Conservation (phyloP, 257 asterid genomes). For the Capsicum rhomboideum region DNA sequence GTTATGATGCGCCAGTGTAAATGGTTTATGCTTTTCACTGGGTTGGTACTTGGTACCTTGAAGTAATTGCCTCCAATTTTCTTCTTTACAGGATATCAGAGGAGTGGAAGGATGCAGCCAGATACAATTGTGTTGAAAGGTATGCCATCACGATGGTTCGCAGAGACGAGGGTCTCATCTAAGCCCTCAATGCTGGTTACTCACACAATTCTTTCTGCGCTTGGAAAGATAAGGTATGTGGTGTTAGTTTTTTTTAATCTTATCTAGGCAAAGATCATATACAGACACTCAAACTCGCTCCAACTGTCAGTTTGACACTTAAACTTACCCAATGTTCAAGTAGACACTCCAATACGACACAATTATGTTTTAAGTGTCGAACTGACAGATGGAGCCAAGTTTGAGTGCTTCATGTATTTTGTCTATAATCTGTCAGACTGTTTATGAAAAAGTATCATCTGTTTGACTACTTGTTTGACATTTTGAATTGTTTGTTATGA, state of each 20-base stretch:
- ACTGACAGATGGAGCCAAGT: no score
- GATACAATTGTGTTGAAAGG: slow-evolving; percentile 83
- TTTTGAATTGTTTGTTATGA: background rate
- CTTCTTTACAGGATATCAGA: slow-evolving; percentile 43
- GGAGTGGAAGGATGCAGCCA: slow-evolving; percentile 60
- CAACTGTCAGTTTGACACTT: no score
- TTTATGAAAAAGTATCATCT: background rate
- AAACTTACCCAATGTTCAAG: no score
- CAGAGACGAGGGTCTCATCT: slow-evolving; percentile 92
- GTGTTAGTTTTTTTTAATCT: background rate
- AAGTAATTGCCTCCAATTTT: background rate
- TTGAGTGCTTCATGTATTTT: no score
- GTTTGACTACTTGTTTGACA: background rate
- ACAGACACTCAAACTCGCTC: no score
- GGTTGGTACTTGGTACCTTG: background rate
- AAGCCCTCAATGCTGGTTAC: slow-evolving; percentile 96
- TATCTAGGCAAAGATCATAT: no score
- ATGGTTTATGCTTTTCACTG: background rate
- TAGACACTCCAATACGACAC: no score
- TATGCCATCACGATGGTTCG: slow-evolving; percentile 97
- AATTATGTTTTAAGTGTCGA: no score
- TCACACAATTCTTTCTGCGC: slow-evolving; percentile 73
- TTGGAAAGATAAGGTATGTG: slow-evolving; percentile 77
- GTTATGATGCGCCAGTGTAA: background rate
- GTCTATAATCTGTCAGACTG: background rate